Conservation (phyloP, 345 rosid genomes). For the Salix caprea region DNA sequence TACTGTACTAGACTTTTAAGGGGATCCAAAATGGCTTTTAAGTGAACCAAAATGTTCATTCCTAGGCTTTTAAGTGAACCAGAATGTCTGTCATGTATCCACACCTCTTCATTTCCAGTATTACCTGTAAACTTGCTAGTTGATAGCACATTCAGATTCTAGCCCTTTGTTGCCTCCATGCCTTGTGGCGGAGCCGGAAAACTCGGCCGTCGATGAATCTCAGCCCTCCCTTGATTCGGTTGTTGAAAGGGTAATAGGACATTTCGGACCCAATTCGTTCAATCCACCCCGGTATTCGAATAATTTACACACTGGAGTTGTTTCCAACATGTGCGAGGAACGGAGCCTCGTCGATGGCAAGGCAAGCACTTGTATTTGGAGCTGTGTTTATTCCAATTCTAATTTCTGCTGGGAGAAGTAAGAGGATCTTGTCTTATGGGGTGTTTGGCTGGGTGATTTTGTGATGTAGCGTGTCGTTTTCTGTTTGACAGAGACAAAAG, state of each 20-base stretch:
- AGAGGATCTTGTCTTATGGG: background rate
- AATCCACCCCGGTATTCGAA: conserved; percentile 43
- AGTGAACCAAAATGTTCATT: background rate
- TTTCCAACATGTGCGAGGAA: background rate
- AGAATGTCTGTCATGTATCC: background rate
- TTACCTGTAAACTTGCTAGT: background rate
- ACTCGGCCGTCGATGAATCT: conserved; percentile 23
- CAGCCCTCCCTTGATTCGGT: too few relatives aligned
- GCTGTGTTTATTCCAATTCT: background rate
- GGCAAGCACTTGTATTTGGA: background rate
- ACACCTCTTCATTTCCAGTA: background rate
- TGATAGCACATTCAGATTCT: background rate
- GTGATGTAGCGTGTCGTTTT: background rate
- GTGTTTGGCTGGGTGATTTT: background rate
- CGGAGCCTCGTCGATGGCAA: background rate
- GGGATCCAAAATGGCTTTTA: too few relatives aligned
- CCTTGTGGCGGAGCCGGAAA: too few relatives aligned
- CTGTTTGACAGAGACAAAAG: background rate
- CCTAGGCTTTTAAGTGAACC: too few relatives aligned
- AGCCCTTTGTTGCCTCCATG: background rate
- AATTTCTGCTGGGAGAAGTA: background rate
- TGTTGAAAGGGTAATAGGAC: conserved; percentile 9
- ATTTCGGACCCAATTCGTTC: conserved; percentile 42
- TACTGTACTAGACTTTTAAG: too few relatives aligned
- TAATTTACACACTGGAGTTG: background rate